Evolutionary conservation across 371 early-diverging fungal species (phyloP).

Genomic region (Saksenaea vasiformis): DNA sequence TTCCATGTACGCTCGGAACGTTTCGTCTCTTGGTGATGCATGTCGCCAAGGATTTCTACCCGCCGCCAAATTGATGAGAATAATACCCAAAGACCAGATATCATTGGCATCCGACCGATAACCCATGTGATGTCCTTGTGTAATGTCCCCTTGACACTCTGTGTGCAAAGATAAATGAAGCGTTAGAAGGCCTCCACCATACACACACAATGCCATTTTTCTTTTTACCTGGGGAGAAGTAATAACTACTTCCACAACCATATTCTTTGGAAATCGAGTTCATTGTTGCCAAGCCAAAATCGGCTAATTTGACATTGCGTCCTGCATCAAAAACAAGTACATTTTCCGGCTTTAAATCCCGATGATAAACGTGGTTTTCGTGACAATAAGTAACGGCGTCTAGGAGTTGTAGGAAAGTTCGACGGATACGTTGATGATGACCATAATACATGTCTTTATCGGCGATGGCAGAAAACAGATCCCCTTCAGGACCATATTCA

Average conservation of each 20-base stretch:
- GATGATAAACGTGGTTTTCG: constrained; percentile 57
- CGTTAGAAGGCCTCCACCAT: background rate
- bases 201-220: no score
- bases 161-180: background rate
- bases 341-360: constrained; percentile 82
- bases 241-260: constrained; percentile 90
- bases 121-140: constrained; percentile 37
- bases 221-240: constrained; percentile 85
- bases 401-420: constrained; percentile 57
- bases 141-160: constrained; percentile 78
- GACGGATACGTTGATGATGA: constrained; percentile 46
- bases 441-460: constrained; percentile 54
- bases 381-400: constrained; percentile 63
- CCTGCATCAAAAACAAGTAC: constrained; percentile 55
- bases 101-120: constrained; percentile 81
- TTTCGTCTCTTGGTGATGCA: constrained; percentile 70
- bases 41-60: constrained; percentile 84
- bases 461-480: constrained; percentile 68
- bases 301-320: constrained; percentile 77
- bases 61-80: constrained; percentile 76
- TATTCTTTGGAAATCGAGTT: constrained; percentile 73
- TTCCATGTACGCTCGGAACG: constrained; percentile 68
- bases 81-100: constrained; percentile 85
- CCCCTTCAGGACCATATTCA: constrained; percentile 71
- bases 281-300: constrained; percentile 92